These are phyloP conservation scores for Eragrostis tef DNA, from an alignment of 202 grass and related monocot genomes.

Conservation along the genomic window DNA sequence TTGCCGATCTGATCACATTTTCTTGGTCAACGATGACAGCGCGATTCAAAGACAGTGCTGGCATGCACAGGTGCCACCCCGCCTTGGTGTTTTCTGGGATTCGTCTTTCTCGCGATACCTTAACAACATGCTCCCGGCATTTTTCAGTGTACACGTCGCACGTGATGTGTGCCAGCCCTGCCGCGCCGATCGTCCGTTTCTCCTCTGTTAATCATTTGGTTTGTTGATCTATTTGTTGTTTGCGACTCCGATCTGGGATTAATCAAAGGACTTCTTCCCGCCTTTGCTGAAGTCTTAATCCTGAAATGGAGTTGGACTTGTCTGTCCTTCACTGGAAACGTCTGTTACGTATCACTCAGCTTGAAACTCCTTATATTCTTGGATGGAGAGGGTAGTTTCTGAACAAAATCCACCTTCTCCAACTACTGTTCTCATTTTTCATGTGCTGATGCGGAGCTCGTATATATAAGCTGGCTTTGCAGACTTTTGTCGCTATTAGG, in stretches of 20 bases:
- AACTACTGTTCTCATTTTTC: too few species aligned
- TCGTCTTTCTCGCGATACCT: slow-evolving; percentile 5
- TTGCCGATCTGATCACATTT: not conserved
- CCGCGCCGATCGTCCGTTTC: not conserved
- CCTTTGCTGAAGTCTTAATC: slow-evolving; percentile 5
- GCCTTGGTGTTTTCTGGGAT: too few species aligned
- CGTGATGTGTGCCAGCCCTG: slow-evolving; percentile 21
- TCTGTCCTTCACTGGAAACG: too few species aligned
- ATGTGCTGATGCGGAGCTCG: too few species aligned
- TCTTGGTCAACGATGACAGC: slow-evolving; percentile 19
- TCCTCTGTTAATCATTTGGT: not conserved
- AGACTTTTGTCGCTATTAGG: too few species aligned
- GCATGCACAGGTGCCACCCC: too few species aligned
- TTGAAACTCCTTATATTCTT: too few species aligned
- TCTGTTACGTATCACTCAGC: too few species aligned
- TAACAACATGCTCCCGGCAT: not conserved
- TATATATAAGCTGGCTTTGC: too few species aligned
- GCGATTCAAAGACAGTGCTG: slow-evolving; percentile 21
- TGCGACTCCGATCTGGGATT: slow-evolving; percentile 12
- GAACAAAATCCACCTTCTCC: not conserved
- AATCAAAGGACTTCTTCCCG: not conserved
- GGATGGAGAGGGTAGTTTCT: too few species aligned
- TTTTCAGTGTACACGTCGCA: slow-evolving; percentile 29
- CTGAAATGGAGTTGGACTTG: not conserved
- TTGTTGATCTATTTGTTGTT: not conserved